Conservation (phyloP, 2,329 filamentous ascomycete species). For the Setomelanomma holmii region DNA sequence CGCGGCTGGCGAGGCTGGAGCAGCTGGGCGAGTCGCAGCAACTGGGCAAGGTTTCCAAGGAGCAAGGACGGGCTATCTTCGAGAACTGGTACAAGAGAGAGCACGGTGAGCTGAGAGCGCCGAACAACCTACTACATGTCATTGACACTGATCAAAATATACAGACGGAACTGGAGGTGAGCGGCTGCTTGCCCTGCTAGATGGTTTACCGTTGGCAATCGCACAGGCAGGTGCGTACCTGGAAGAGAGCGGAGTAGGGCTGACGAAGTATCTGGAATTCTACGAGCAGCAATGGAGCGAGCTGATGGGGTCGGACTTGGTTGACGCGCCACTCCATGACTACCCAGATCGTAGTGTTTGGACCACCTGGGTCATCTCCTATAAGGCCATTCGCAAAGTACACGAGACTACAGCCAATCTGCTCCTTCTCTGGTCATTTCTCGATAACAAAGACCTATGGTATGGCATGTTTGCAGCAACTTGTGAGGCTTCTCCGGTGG, state of each 20-base stretch:
- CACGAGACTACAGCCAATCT: conserved; percentile 28
- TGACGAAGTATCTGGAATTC: conserved; percentile 26
- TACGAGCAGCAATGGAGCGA: conserved; percentile 36
- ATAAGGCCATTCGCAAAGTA: conserved; percentile 31
- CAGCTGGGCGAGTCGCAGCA: conserved; percentile 24
- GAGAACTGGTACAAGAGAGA: conserved; percentile 20
- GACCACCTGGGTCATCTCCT: conserved; percentile 43
- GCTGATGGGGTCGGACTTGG: conserved; percentile 21
- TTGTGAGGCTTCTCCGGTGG: conserved; percentile 3
- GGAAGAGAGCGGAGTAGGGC: conserved; percentile 21
- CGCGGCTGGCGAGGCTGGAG: conserved; percentile 20
- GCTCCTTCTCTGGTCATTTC: conserved; percentile 38
- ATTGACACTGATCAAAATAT: conserved; percentile 9
- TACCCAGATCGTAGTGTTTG: conserved; percentile 35
- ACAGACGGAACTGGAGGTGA: conserved; percentile 15
- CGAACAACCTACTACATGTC: background rate
- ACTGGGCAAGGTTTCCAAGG: conserved; percentile 15
- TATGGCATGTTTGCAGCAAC: conserved; percentile 27
- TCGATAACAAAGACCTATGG: conserved; percentile 36
- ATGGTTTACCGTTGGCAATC: conserved; percentile 32
- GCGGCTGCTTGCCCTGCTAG: conserved; percentile 19
- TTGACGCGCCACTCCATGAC: conserved; percentile 24
- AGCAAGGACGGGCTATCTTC: conserved; percentile 24
- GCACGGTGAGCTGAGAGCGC: conserved; percentile 15
- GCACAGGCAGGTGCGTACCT: conserved; percentile 30